A percentile compares a stretch with the other conserved stretches of the same genome.
These are phyloP conservation scores for Bondarzewia mesenterica DNA, from an alignment of 1,284 basidiomycete genomes.

Conservation along the genomic window DNA sequence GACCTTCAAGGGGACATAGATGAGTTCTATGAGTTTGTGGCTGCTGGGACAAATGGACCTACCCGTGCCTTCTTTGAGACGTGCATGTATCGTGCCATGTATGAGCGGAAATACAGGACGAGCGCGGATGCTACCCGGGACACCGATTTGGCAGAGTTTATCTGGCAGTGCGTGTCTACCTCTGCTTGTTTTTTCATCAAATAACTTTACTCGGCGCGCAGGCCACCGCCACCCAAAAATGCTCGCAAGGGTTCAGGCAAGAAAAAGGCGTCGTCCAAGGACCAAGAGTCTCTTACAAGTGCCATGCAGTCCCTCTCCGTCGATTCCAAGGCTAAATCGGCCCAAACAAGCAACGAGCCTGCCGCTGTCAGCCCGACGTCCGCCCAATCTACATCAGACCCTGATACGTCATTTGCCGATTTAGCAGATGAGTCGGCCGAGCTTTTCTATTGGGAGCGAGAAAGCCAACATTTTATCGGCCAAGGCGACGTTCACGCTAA, in stretches of 20 bases:
- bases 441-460: conserved; percentile 71
- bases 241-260: conserved; percentile 18
- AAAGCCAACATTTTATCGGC: conserved; percentile 60
- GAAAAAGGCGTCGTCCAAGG: conserved; percentile 15
- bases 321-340: conserved; percentile 7
- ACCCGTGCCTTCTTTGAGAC: conserved; percentile 87
- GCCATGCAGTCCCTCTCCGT: conserved; percentile 9
- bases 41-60: conserved; percentile 72
- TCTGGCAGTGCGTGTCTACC: conserved; percentile 55
- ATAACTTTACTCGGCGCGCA: conserved; percentile 12
- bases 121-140: conserved; percentile 67
- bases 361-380: conserved; percentile 14
- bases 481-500: conserved; percentile 61
- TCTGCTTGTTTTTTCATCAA: conserved; percentile 1
- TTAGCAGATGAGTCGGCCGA: conserved; percentile 40
- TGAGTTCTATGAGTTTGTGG: conserved; percentile 79
- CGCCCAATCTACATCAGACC: conserved; percentile 12
- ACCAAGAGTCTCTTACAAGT: conserved; percentile 9
- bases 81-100: conserved; percentile 92
- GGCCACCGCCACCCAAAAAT: conserved; percentile 27
- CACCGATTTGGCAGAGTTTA: conserved; percentile 66
- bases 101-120: conserved; percentile 78
- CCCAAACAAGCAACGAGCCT: conserved; percentile 4
- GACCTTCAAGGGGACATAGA: conserved; percentile 81
- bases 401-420: conserved; percentile 19